Base-by-base conservation (phyloP, 2,329 filamentous ascomycete species). In the Pseudocercospora pini-densiflorae region DNA sequence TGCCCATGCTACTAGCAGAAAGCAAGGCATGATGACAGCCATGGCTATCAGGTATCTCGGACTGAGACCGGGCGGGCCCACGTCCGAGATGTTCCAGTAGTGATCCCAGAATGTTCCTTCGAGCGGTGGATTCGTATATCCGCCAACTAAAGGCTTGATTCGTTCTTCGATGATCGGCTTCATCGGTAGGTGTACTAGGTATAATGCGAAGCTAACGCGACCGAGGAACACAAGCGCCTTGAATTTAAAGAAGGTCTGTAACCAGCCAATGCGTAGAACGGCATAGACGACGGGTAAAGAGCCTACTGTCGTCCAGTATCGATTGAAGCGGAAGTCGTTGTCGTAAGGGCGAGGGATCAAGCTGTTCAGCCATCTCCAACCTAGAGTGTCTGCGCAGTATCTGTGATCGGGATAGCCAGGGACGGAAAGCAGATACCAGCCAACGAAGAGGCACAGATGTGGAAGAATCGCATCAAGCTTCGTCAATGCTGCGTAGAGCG, bases 1-100 rank as follows among this genome's bases (percentile, higher is more conserved):
- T 5, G 87, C 71, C 68, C 88, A 86, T 2, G 85, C 82, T 62
- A 80, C 82, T 82, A 84, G 87, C n/a, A 88, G 77, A 0, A 81
- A 78, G n/a, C 82, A 81, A 19, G 88, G 75, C 57, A 89, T 69
- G 3, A 88, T 74, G 19, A 90, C 2, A 86, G 84, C 4, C 84
- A 65, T 45, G 88, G 77, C 70, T 8, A 59, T 29, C 10, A 59
- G 57, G 12, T 23, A 59, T 16, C 57, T 59, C 19, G n/a, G 40
- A 24, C 57, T 59, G n/a, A 59, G 33, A 21, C 57, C 57, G 3
- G 57, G 57, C 27, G 57, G 57, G 14, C 57, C 57, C 23, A 29
- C 54, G 4, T 58, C 54, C 19, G 54, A 58, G 16, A 58, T 8
- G n/a, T 7, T 36, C 23, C 27, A 24, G 16, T 33, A 29, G 23